phyloP scores from a whole-genome alignment of 2,329 filamentous ascomycete genomes.

The Dryadomyces quercivorus region DNA sequence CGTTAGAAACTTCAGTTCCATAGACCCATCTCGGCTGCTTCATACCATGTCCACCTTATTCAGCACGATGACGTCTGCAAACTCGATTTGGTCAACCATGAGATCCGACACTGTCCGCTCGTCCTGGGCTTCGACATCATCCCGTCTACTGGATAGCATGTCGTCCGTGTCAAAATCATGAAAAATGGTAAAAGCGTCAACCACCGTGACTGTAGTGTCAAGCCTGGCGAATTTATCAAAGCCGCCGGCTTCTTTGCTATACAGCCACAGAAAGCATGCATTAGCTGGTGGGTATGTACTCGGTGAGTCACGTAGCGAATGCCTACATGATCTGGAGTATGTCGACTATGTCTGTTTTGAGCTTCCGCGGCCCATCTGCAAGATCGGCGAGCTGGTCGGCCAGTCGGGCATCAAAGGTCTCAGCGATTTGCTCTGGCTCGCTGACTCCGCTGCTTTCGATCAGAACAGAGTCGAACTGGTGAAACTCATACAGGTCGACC shows the following conservation, averaged over 20 bases:
- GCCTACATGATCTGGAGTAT: conserved; percentile 21
- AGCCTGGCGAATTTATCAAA: conserved; percentile 53
- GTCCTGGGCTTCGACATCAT: conserved; percentile 53
- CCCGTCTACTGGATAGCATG: conserved; percentile 49
- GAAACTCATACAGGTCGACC: conserved; percentile 47
- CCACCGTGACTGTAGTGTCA: conserved; percentile 60
- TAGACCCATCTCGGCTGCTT: background rate
- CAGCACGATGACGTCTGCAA: conserved; percentile 59
- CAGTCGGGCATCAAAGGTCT: conserved; percentile 53
- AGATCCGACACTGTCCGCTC: conserved; percentile 63
- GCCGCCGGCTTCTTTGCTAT: conserved; percentile 36
- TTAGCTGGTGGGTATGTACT: background rate
- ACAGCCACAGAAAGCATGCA: background rate
- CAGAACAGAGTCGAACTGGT: conserved; percentile 57
- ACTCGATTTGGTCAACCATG: conserved; percentile 68
- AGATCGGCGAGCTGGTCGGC: conserved; percentile 31
- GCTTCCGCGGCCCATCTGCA: conserved; percentile 17
- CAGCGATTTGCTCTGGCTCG: conserved; percentile 61
- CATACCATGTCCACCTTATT: conserved; percentile 57
- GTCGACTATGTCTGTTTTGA: conserved; percentile 4
- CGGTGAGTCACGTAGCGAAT: background rate
- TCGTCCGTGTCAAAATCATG: conserved; percentile 61
- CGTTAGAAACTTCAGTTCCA: background rate
- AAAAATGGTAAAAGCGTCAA: conserved; percentile 62
- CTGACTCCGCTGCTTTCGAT: conserved; percentile 63